Base-by-base conservation (phyloP, 331 rosid genomes). In the Ulmus americana region DNA sequence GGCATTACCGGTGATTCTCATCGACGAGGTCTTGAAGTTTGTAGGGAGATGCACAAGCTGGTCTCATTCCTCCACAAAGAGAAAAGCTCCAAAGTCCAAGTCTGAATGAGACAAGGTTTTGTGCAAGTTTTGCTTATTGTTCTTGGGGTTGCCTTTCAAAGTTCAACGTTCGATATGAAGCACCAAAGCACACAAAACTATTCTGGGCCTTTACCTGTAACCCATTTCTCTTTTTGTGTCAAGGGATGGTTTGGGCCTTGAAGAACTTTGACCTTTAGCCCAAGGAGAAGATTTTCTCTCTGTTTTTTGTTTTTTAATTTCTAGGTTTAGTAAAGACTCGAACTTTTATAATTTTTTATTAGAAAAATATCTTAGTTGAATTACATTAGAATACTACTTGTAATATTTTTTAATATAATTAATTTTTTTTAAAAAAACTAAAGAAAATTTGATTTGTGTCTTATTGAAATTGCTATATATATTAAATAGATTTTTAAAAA, bases 21-120 rank as follows among this genome's bases (percentile, higher is more conserved):
- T 90, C 14, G 95, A 90, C 18, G 96, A 90, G 91, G 10, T 86
- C 65, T 85, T 90, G 57, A 90, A 90, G 78, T 72, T 86, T 14
- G 81, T 82, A 9, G 96, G 95, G 51, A 82, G 95, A 72, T 70
- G 85, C 39, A 81, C 90, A 45, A 84, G 82, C 38, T 57, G 46
- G 38, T 74, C 64, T 63, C 74, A 45, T n/a, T 49, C 78, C 10
- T 38, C 75, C 14, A n/a, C 14, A 18, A 22, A 59, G 45, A 65
- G 64, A 48, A 64, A 46, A n/a, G 1, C 38, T 7, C 44, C 74
- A 44, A 85, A 83, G 70, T 64, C 68, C 61, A 85, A 85, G 74
- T 53, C 84, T 59, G 91, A 85, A 69, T 85, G 67, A 85, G 85
- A 39, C 35, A 28, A 28, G 35, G 35, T 28, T 28, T 28, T 28